These are phyloP conservation scores for Tuber umbilicatum DNA, from an alignment of 495 filamentous ascomycete genomes.

Conservation along the genomic window DNA sequence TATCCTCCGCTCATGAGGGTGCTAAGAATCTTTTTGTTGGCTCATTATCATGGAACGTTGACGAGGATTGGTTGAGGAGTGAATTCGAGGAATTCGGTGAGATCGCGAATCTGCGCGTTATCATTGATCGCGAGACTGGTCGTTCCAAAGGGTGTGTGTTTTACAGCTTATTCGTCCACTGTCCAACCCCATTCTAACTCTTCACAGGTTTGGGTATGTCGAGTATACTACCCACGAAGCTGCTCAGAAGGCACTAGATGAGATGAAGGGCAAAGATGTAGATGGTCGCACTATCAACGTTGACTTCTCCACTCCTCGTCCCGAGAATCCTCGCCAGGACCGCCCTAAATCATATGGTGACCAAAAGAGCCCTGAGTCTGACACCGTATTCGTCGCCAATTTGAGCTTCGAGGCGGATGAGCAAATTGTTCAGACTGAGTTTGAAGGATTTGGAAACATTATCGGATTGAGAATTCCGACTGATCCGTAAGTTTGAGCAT, in stretches of 20 bases:
- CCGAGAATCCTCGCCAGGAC: constrained; percentile 53
- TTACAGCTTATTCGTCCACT: not conserved
- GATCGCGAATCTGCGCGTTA: constrained; percentile 66
- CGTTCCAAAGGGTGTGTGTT: constrained; percentile 72
- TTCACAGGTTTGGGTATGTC: constrained; percentile 79
- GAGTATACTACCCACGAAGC: constrained; percentile 67
- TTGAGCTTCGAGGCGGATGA: constrained; percentile 77
- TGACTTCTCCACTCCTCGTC: constrained; percentile 73
- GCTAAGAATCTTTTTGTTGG: constrained; percentile 80
- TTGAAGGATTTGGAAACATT: constrained; percentile 64
- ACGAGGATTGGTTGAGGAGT: constrained; percentile 79
- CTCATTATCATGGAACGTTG: constrained; percentile 89
- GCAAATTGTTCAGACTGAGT: constrained; percentile 65
- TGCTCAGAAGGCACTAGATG: constrained; percentile 69
- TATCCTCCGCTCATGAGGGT: constrained; percentile 49
- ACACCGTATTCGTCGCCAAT: constrained; percentile 93
- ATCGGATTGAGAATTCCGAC: constrained; percentile 82
- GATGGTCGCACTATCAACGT: constrained; percentile 84
- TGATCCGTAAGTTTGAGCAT: constrained; percentile 54
- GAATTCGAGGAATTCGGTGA: constrained; percentile 83
- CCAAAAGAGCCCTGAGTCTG: constrained; percentile 61
- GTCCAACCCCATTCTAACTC: constrained; percentile 37
- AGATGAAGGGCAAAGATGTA: constrained; percentile 70
- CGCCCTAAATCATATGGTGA: constrained; percentile 77
- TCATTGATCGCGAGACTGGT: constrained; percentile 73